phyloP scores from a whole-genome alignment of 2,329 filamentous ascomycete species.

The Aureobasidium sp. region DNA sequence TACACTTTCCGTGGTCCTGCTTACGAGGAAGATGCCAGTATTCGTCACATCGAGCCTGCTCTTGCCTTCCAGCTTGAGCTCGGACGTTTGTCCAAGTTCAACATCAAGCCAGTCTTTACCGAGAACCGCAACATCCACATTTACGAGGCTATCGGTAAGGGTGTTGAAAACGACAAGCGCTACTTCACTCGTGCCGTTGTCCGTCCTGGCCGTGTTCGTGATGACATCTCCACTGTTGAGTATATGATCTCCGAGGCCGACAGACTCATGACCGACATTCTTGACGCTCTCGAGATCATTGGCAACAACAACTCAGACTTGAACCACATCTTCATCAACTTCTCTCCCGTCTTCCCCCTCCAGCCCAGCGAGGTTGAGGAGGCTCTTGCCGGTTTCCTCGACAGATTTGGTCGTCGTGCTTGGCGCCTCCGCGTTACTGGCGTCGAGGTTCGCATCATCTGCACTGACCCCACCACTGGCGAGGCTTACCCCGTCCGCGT shows the following conservation, averaged over 20 bases:
- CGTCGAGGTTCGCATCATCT: slow-evolving; percentile 97
- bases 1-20: slow-evolving; percentile 93
- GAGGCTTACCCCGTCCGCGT: slow-evolving; percentile 87
- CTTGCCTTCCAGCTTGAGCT: slow-evolving; percentile 98
- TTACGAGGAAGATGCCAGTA: slow-evolving; percentile 87
- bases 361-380: slow-evolving; percentile 84
- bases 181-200: slow-evolving; percentile 98
- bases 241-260: slow-evolving; percentile 97
- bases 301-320: slow-evolving; percentile 99
- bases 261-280: slow-evolving; percentile 92
- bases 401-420: slow-evolving; percentile 87
- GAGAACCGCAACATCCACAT: slow-evolving; percentile 99
- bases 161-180: slow-evolving; percentile 90
- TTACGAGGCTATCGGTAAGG: slow-evolving; percentile 93
- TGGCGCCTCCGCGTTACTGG: slow-evolving; percentile 96
- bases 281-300: slow-evolving; percentile 95
- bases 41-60: slow-evolving; percentile 93
- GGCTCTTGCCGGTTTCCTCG: slow-evolving; percentile 88
- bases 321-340: slow-evolving; percentile 99
- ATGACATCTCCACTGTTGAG: slow-evolving; percentile 97
- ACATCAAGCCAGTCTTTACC: slow-evolving; percentile 96
- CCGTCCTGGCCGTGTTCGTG: slow-evolving; percentile 83
- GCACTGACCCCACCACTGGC: slow-evolving; percentile 80
- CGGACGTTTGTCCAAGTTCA: slow-evolving; percentile 87
- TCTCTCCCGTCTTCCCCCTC: slow-evolving; percentile 91